phyloP scores from a whole-genome alignment of 176 grass and related monocot genomes.

The Oryza brachyantha region DNA sequence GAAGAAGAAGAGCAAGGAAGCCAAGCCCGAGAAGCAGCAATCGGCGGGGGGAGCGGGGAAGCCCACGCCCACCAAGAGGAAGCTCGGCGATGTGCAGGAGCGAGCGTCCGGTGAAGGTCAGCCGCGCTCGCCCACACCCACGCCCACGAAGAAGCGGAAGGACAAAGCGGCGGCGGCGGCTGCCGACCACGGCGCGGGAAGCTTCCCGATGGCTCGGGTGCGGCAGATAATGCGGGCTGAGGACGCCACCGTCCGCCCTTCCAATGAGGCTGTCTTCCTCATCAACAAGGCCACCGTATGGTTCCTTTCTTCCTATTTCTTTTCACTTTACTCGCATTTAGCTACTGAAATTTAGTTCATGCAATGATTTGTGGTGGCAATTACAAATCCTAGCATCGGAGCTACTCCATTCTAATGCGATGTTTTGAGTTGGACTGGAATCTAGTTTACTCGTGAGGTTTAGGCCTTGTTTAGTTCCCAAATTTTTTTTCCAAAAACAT shows the following conservation, averaged over 20 bases:
- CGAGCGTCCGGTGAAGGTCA: constrained; percentile 5
- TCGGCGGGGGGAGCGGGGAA: background rate
- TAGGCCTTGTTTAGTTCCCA: too few relatives aligned
- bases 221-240: constrained; percentile 65
- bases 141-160: constrained; percentile 40
- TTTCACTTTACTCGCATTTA: background rate
- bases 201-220: constrained; percentile 62
- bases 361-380: background rate
- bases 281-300: constrained; percentile 82
- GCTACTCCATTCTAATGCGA: background rate
- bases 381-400: background rate
- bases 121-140: background rate
- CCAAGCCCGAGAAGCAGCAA: constrained; percentile 5
- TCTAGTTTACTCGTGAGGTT: background rate
- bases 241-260: constrained; percentile 45
- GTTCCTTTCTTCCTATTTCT: background rate
- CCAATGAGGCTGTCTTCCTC: constrained; percentile 74
- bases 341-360: background rate
- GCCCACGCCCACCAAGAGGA: constrained; percentile 38
- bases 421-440: background rate
- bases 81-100: constrained; percentile 8
- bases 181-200: constrained; percentile 21
- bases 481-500: too few relatives aligned
- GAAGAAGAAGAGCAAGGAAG: background rate
- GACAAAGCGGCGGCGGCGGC: background rate